These are phyloP conservation scores for Trichoderma sp. DNA, from an alignment of 2,329 filamentous ascomycete species.

Conservation along the genomic window DNA sequence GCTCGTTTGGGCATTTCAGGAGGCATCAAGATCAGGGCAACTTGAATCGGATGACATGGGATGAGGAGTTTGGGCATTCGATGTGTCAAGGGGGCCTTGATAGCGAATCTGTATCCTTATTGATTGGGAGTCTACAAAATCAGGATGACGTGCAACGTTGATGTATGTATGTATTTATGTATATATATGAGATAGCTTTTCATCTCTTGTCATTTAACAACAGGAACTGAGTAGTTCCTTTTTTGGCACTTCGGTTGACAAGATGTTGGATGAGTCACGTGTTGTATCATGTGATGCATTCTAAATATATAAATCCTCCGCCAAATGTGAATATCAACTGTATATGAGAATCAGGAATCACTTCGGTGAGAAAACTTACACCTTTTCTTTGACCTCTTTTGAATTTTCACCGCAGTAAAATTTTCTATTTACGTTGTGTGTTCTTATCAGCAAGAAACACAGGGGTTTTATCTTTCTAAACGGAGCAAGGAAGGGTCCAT, in stretches of 20 bases:
- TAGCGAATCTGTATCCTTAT: slow-evolving; percentile 3
- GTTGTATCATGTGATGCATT: neutral
- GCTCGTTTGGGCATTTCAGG: slow-evolving; percentile 24
- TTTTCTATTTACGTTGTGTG: neutral
- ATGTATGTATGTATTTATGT: slow-evolving; percentile 6
- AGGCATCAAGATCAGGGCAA: slow-evolving; percentile 24
- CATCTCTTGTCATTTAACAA: neutral
- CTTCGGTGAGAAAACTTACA: neutral
- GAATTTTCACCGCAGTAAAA: neutral
- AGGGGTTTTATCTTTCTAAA: no score
- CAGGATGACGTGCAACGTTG: neutral
- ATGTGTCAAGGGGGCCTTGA: slow-evolving; percentile 3
- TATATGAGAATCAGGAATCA: neutral
- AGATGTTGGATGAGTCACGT: neutral
- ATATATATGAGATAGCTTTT: neutral
- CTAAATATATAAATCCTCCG: neutral
- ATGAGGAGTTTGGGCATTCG: slow-evolving; percentile 18
- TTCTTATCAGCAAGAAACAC: neutral
- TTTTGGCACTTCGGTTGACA: neutral
- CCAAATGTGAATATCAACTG: neutral
- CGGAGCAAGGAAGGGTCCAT: neutral
- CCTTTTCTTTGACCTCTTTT: neutral
- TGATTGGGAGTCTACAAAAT: slow-evolving; percentile 6
- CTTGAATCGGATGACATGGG: slow-evolving; percentile 23
- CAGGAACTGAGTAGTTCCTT: neutral